Evolutionary conservation across 2,329 filamentous ascomycete species (phyloP), one percentile per base, ranked within the genome.

Genomic region (Aspergillus ochraceus): DNA sequence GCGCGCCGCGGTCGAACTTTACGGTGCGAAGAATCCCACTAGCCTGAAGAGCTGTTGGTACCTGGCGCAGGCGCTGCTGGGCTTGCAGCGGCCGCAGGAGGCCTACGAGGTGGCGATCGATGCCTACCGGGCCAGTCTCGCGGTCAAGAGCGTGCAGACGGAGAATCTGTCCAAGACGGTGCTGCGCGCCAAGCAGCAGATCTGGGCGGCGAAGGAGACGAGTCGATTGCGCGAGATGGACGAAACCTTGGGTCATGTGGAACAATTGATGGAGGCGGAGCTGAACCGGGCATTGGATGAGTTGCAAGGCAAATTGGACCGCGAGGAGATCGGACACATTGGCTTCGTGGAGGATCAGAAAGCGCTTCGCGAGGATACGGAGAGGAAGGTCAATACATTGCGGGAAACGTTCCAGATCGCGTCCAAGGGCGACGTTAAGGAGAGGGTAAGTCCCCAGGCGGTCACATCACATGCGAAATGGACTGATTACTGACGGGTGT

Each of bases 1-100:
- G 71, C 77, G 88, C 55, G 81, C 86, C 54, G 92, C 90, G 64
- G 88, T 97, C 53, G 83, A 86, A 60, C 82, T 96, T 6, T 80
- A 86, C 67, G 76, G 74, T 5, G 60, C 67, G 10, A 77, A 80
- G 62, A 74, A 74, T 29, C 80, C 83, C 20, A 78, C 79, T 50
- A 87, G 85, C 68, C 88, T 96, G 80, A 98, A 98, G 77, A 92
- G 90, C 8, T 86, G 87, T 70, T 96, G 90, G 76, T 91, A 92
- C 72, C 84, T 96, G 26, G 88, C 91, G 3, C 90, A 96, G 76
- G 92, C 93, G 0, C 88, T 96, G 65, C 81, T 96, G n/a, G 84
- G 84, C 1, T 82, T 96, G 2, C 81, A 86, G 54, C 86, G 90
- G 65, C 88, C 86, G 39, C 86, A 91, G 60, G 89, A 89, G 70